A percentile compares a stretch with the other conserved stretches of the same genome.
phyloP scores from a whole-genome alignment of 1,284 basidiomycete species.

The Apiotrichum brassicae region DNA sequence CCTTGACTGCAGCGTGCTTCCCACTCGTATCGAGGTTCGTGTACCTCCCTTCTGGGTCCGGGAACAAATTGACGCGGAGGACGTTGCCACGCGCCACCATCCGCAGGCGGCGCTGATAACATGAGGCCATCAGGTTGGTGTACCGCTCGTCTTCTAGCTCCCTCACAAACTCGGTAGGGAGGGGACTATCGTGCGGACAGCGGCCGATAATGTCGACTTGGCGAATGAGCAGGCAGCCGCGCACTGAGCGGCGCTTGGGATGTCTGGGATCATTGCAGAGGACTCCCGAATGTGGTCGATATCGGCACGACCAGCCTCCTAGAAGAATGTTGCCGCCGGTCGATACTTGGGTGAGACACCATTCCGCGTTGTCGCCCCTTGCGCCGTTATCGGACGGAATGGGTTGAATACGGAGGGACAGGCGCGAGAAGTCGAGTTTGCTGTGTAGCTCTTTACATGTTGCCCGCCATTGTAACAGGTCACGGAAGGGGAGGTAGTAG shows the following conservation, averaged over 20 bases:
- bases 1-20: neutral
- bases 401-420: neutral
- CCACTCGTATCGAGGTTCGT: neutral
- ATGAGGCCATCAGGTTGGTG: neutral
- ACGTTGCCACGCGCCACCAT: neutral
- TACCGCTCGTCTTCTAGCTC: neutral
- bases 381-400: neutral
- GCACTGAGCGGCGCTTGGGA: neutral
- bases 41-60: neutral
- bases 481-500: neutral
- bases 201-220: neutral
- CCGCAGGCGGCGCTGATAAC: neutral
- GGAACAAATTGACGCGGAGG: conserved; percentile 1
- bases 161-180: neutral
- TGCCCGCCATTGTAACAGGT: neutral
- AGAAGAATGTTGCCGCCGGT: neutral
- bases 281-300: neutral
- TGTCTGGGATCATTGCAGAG: neutral
- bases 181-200: neutral
- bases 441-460: neutral
- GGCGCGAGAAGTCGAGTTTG: neutral
- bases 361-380: neutral
- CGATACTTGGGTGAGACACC: neutral
- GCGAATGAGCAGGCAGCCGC: neutral
- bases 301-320: neutral